Evolutionary conservation across 2,329 filamentous ascomycete species (phyloP), one percentile per base, ranked within the genome.

Genomic region (Dactylellina cionopaga): DNA sequence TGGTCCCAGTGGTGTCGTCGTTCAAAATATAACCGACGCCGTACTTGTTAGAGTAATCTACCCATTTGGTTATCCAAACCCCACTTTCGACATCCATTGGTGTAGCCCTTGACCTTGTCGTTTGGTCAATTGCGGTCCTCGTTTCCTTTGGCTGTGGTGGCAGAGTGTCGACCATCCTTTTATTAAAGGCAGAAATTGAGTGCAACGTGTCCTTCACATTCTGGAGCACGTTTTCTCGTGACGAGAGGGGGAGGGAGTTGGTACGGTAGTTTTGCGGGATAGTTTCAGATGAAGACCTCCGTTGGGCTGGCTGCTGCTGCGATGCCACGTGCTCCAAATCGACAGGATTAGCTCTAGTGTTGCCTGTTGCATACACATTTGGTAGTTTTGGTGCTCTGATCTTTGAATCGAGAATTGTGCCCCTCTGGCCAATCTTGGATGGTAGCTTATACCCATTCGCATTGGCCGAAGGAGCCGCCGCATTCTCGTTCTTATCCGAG

Each of bases 11-110:
- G 74, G 88, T 92, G 27, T 91, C 91, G 75, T 94, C 90, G 74
- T 91, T 91, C 59, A 95, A 83, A 66, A 94, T 92, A 77, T 94
- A 95, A 33, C 91, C 91, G 13, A 95, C 84, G 10, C 91, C 91
- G 79, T 92, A 92, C 79, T 92, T 92, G 80, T 92, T 92, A 69
- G 90, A 92, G 80, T 95, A 95, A 79, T 95, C 91, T 5, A 95
- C 91, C 91, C 91, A 95, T 78, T 93, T 92, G 9, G 76, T 77
- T 56, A 77, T 75, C 60, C 77, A 78, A n/a, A 75, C 64, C 11
- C 68, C 73, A 29, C 46, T 59, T 25, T 76, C 75, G 29, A 56
- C 66, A 15, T 76, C 58, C 76, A 44, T 47, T 56, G 74, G 63
- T 25, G 60, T 68, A 22, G 43, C 44, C 49, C 62, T 68, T n/a